Base-by-base conservation (phyloP, 73 alveolate species). In the Paramecium pentaurelia region DNA sequence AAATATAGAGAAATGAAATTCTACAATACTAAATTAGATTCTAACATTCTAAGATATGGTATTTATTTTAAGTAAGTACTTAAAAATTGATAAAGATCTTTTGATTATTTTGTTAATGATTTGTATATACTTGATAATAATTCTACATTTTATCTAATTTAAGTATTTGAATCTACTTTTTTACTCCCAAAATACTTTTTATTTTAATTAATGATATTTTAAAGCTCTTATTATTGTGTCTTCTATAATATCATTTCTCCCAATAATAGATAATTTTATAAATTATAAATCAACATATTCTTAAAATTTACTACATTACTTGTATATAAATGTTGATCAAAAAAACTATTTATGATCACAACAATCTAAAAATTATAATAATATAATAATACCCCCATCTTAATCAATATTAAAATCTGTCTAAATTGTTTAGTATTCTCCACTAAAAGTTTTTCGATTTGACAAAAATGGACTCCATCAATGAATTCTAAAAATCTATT, bases 261-360 rank as follows among this genome's bases (percentile, higher is more conserved):
- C 8, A 80, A 28, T 40, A 32, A 2, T 25, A 80, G 58, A 36
- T 80, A 80, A n/a, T 80, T 80, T 27, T 80, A 28, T 14, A 45
- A 42, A 80, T 80, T 80, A 49, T 80, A 80, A 6, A 45, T 28
- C 12, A 80, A 8, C 16, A 80, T 49, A 47, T 49, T 80, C 49
- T 80, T 80, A 49, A 80, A 80, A 47, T 42, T 80, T 14, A 27
- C 47, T 14, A 80, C 25, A 27, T 80, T 80, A 18, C 28, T 42
- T 42, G 54, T 30, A 25, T 80, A 80, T 37, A 45, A 42, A n/a
- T 80, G 91, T 44, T 30, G 18, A 25, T 80, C 91, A 22, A 80
- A 80, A 60, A 80, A 80, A 47, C 91, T 80, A 25, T 80, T 80
- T 16, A 80, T 60, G 16, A 80, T 80, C 4, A 80, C 91, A 9